Base-by-base conservation (phyloP, 371 early-diverging fungal genomes). In the Cokeromyces recurvatus region DNA sequence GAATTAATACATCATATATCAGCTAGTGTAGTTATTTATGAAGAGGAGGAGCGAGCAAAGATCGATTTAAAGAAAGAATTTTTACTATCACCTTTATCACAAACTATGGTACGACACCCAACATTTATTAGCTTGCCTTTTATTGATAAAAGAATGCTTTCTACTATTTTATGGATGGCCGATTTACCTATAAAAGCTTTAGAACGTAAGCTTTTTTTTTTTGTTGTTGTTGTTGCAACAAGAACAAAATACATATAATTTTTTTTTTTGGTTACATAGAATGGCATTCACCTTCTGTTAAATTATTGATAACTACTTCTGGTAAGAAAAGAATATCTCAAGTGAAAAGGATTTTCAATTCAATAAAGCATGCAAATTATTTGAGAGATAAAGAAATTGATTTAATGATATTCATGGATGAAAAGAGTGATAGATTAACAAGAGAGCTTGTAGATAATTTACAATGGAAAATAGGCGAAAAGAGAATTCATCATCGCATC, bases 381-480 rank as follows among this genome's bases (percentile, higher is more conserved):
- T 43, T 78, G 41, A 74, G 79, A 74, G 81, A 81, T 24, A 66
- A 71, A 41, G 66, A 62, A 17, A 75, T 66, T 14, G 81, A 81
- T n/a, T n/a, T n/a, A n/a, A n/a, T n/a, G n/a, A n/a, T n/a, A n/a
- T n/a, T n/a, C 29, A 11, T 38, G 57, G 64, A 7, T n/a, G n/a
- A n/a, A n/a, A n/a, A n/a, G n/a, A n/a, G n/a, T n/a, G n/a, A n/a
- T n/a, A n/a, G n/a, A n/a, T 62, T 72, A 17, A 78, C 79, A 4
- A 58, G 68, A 22, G 61, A 65, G 9, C 71, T 71, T 55, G 77
- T 60, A 3, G 59, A 71, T 17, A 60, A 59, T 15, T 62, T 76
- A 31, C 57, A 65, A 25, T 84, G 82, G 82, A 59, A 46, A 12
- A 59, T 64, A 56, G 82, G 81, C 0, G 15, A 44, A 23, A 78